phyloP scores from a whole-genome alignment of 495 filamentous ascomycete genomes.

The Aspergillus indologenus region DNA sequence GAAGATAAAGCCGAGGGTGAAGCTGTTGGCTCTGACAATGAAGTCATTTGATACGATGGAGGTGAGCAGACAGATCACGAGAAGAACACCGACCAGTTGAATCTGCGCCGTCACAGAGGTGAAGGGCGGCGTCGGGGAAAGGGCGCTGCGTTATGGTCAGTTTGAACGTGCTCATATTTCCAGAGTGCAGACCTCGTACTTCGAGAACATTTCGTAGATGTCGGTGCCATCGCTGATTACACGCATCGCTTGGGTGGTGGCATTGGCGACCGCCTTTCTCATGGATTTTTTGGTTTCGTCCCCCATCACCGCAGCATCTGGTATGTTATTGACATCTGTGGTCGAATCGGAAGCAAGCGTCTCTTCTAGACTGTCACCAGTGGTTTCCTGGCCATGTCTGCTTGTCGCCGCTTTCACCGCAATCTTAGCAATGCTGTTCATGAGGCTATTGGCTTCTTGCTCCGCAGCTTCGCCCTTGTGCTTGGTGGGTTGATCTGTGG shows the following conservation, averaged over 20 bases:
- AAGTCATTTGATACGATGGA: conserved; percentile 64
- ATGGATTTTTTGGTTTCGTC: conserved; percentile 84
- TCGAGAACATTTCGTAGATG: conserved; percentile 75
- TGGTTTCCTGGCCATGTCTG: conserved; percentile 59
- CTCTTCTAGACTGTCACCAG: conserved; percentile 39
- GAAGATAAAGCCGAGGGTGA: conserved; percentile 66
- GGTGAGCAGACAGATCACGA: conserved; percentile 56
- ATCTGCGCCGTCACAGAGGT: conserved; percentile 58
- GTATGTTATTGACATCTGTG: conserved; percentile 35
- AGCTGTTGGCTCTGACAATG: conserved; percentile 62
- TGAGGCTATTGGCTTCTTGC: conserved; percentile 77
- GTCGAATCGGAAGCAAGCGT: conserved; percentile 51
- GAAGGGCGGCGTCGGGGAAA: conserved; percentile 76
- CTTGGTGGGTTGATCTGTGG: conserved; percentile 78
- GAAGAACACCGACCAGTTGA: conserved; percentile 57
- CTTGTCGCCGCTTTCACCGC: conserved; percentile 72
- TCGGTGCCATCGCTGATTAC: conserved; percentile 69
- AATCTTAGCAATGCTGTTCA: conserved; percentile 69
- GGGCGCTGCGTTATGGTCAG: conserved; percentile 45
- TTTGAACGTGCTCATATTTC: neutral
- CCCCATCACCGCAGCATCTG: neutral
- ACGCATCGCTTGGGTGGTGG: conserved; percentile 75
- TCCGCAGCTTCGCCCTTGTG: conserved; percentile 85
- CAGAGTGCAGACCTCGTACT: conserved; percentile 44
- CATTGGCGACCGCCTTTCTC: conserved; percentile 70